Evolutionary conservation across 2,329 filamentous ascomycete species (phyloP).

Genomic region (Curvularia lunata): DNA sequence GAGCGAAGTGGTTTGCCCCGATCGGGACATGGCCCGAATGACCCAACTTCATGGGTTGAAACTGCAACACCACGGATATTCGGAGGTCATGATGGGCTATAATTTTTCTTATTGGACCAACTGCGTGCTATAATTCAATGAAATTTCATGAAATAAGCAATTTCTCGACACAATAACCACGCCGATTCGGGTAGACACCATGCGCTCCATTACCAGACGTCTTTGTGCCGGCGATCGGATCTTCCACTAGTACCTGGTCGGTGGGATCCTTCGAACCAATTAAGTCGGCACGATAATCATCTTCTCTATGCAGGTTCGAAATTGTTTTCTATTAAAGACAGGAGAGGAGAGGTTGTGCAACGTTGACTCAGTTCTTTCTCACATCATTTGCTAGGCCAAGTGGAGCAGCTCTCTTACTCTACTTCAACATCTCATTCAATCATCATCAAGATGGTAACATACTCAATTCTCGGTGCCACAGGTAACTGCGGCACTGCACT

Average conservation of each 20-base stretch:
- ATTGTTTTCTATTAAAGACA: neutral
- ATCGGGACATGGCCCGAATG: neutral
- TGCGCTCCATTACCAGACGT: neutral
- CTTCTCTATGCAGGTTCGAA: neutral
- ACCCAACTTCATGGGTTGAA: neutral
- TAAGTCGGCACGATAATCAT: neutral
- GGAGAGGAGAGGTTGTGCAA: no score
- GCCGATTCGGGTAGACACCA: neutral
- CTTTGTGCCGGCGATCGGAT: conserved; percentile 2
- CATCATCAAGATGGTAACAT: neutral
- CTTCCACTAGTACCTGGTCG: neutral
- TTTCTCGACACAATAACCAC: neutral
- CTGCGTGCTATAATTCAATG: no score
- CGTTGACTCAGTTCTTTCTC: neutral
- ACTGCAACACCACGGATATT: neutral
- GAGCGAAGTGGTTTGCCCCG: neutral
- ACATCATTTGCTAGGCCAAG: neutral
- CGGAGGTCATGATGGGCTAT: neutral
- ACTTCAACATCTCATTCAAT: neutral
- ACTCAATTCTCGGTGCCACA: conserved; percentile 23
- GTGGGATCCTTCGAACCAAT: neutral
- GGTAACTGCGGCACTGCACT: conserved; percentile 22
- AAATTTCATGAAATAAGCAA: neutral
- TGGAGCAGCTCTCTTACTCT: neutral
- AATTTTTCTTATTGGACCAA: neutral